Conservation (phyloP, 2,329 filamentous ascomycete species). For the Berkeleyomyces basicola region DNA sequence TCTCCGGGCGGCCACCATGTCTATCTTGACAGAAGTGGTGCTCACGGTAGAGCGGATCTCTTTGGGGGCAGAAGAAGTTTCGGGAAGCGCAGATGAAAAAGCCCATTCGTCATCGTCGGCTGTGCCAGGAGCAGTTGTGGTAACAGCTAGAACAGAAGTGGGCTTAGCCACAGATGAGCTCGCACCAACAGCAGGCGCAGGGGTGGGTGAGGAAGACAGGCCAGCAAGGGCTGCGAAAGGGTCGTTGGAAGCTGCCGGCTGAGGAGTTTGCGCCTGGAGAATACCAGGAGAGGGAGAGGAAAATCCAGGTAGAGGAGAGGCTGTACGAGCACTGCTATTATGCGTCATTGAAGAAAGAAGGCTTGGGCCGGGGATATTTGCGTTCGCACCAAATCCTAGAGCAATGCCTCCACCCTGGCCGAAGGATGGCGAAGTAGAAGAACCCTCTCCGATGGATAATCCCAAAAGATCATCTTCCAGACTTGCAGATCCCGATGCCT, state of each 20-base stretch:
- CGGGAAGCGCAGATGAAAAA: constrained; percentile 73
- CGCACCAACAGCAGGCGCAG: constrained; percentile 15
- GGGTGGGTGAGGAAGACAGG: constrained; percentile 15
- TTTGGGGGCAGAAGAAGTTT: constrained; percentile 34
- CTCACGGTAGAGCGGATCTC: constrained; percentile 51
- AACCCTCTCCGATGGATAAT: constrained; percentile 53
- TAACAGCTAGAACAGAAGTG: constrained; percentile 16
- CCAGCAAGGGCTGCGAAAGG: constrained; percentile 35
- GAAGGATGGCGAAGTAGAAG: constrained; percentile 32
- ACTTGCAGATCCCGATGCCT: constrained; percentile 35
- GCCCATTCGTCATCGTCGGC: constrained; percentile 81
- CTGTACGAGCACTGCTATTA: constrained; percentile 36
- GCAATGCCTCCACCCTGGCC: constrained; percentile 69
- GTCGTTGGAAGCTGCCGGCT: constrained; percentile 23
- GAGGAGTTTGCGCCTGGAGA: background rate
- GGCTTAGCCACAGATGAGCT: constrained; percentile 12
- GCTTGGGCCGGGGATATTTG: constrained; percentile 48
- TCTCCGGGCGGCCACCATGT: constrained; percentile 52
- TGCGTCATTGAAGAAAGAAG: constrained; percentile 48
- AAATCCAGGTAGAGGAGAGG: constrained; percentile 27
- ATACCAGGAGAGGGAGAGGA: constrained; percentile 27
- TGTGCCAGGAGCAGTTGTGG: constrained; percentile 20
- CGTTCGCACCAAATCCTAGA: constrained; percentile 57
- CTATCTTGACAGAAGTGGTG: constrained; percentile 53
- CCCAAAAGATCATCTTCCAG: constrained; percentile 84